Percentiles rank a stretch among this genome's conserved stretches.
These are phyloP conservation scores for Chrysoporthe austroafricana DNA, from an alignment of 2,329 filamentous ascomycete genomes.

Conservation along the genomic window DNA sequence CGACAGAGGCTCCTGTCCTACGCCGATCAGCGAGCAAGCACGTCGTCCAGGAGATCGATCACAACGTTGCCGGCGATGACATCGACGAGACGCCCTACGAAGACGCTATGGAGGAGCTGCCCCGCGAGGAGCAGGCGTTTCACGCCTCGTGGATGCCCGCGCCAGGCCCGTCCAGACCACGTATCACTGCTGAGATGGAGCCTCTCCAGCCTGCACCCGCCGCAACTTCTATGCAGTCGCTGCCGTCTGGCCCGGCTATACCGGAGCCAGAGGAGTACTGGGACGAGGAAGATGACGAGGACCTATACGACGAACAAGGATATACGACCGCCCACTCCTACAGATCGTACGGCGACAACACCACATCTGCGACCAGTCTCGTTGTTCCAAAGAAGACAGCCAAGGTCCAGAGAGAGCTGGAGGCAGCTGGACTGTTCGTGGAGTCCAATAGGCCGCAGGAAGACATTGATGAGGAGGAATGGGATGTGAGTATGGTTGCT, in stretches of 20 bases:
- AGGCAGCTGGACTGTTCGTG: constrained; percentile 66
- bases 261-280: constrained; percentile 72
- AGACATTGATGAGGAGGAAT: constrained; percentile 84
- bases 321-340: constrained; percentile 78
- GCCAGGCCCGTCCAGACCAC: constrained; percentile 13
- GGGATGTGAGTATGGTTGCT: constrained; percentile 96
- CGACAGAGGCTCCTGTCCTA: constrained; percentile 43
- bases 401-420: constrained; percentile 73
- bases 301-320: constrained; percentile 65
- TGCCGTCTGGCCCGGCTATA: constrained; percentile 27
- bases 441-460: constrained; percentile 68
- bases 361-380: constrained; percentile 58
- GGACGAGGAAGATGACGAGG: constrained; percentile 79
- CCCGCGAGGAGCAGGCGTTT: constrained; percentile 31
- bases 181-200: constrained; percentile 16
- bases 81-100: constrained; percentile 47
- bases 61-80: constrained; percentile 37
- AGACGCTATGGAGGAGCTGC: constrained; percentile 50
- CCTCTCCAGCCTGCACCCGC: constrained; percentile 28
- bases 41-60: constrained; percentile 28
- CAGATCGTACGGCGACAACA: constrained; percentile 70
- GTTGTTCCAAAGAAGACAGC: constrained; percentile 74
- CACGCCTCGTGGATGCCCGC: background rate
- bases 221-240: background rate
- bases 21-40: constrained; percentile 51